Base-by-base conservation (phyloP, 1,139 yeast genomes). In the Yamadazyma songkhlaensis region DNA sequence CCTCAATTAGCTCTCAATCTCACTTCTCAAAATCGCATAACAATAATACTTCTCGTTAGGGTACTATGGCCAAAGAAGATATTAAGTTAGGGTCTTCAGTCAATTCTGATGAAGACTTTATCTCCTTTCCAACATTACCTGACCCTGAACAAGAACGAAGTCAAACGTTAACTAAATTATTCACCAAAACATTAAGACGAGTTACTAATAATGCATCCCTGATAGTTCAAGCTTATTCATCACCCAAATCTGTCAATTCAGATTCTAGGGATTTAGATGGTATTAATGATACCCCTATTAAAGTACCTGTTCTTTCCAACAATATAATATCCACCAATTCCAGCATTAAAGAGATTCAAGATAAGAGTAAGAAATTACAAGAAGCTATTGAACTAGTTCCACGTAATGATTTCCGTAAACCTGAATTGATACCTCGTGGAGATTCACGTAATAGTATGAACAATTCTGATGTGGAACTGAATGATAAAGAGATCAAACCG, bases 121-220 rank as follows among this genome's bases (percentile, higher is more conserved):
- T 63, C 20, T 70, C 75, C 29, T 71, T 71, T 42, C 77, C 77
- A 9, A 63, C 67, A 6, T 51, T 70, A 9, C 72, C 75, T 4
- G 75, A 71, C 47, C 75, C 76, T 1, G 70, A 69, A 41, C 52
- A 55, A 27, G 65, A 63, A 20, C 53, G 53, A 28, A 44, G 59
- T 34, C 57, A 54, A 44, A 61, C 64, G 8, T 54, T 67, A 8
- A 53, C 64, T 6, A 57, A 61, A 9, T 55, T 71, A 27, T 53
- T 71, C 44, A 53, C 72, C 29, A 63, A 59, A 34, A 71, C 77
- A 1, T 49, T 71, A n/a, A 55, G 74, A 25, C 61, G 71, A 40
- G 76, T 71, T 21, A 71, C 76, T 29, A 63, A 61, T 40, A 71
- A 70, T 48, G 77, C 76, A 8, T 57, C 73, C 17, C 53, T 57